Evolutionary conservation across 331 rosid species (phyloP).

Genomic region (Pyrus hybrid): DNA sequence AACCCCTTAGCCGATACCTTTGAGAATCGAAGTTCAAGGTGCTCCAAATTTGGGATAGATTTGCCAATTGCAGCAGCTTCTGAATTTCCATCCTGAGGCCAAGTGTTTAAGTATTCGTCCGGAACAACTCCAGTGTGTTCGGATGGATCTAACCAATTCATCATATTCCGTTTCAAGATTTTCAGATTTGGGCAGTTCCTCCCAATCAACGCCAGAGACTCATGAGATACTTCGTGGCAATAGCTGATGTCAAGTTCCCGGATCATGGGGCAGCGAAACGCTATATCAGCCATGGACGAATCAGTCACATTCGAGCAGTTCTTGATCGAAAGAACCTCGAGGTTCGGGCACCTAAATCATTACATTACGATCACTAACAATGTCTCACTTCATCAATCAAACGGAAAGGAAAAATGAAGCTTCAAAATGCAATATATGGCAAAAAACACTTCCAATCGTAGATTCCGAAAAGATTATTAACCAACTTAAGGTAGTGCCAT

Average conservation of each 20-base stretch:
- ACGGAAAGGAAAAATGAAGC: not conserved
- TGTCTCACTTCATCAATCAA: not conserved
- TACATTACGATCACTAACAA: conserved; percentile 1
- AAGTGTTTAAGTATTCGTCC: conserved; percentile 47
- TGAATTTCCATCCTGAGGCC: conserved; percentile 79
- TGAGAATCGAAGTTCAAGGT: conserved; percentile 72
- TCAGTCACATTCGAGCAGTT: conserved; percentile 73
- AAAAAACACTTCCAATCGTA: not conserved
- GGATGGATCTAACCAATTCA: conserved; percentile 73
- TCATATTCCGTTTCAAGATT: conserved; percentile 55
- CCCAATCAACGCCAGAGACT: conserved; percentile 57
- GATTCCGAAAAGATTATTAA: not conserved
- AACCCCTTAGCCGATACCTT: conserved; percentile 62
- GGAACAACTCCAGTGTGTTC: conserved; percentile 67
- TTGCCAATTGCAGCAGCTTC: conserved; percentile 80
- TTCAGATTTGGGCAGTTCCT: conserved; percentile 57
- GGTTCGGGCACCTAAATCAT: conserved; percentile 64
- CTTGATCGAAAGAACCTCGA: conserved; percentile 72
- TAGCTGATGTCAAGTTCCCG: conserved; percentile 79
- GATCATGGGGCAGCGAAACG: conserved; percentile 52
- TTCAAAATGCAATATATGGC: not conserved
- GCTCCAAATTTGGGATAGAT: conserved; percentile 63
- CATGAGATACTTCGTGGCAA: conserved; percentile 67
- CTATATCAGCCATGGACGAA: conserved; percentile 54
- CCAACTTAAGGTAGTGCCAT: not conserved